These are phyloP conservation scores for Climacium dendroides DNA, from an alignment of 225 moss, liverwort and hornwort species.

Conservation along the genomic window DNA sequence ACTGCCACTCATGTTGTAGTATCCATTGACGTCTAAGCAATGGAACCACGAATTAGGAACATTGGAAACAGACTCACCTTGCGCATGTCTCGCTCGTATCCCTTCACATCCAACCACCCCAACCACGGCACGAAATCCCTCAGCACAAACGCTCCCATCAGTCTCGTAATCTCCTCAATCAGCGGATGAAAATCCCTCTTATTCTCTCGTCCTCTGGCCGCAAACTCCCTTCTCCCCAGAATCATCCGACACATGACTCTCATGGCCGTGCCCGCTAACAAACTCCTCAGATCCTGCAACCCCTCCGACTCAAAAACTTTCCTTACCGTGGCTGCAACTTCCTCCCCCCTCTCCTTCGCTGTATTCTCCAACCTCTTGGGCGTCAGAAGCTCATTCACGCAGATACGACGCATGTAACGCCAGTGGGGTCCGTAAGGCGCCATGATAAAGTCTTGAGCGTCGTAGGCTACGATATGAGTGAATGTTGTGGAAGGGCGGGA, in stretches of 20 bases:
- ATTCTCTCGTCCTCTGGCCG: not conserved
- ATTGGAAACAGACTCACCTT: not conserved
- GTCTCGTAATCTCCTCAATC: slow-evolving; percentile 3
- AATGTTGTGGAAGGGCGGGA: slow-evolving; percentile 20
- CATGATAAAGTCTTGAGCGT: slow-evolving; percentile 27
- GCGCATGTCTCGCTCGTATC: slow-evolving; percentile 35
- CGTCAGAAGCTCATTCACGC: slow-evolving; percentile 33
- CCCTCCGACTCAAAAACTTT: not conserved
- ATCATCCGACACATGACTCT: slow-evolving; percentile 33
- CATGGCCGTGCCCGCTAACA: slow-evolving; percentile 7
- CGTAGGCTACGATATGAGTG: slow-evolving; percentile 11
- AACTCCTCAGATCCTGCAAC: not conserved
- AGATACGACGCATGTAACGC: slow-evolving; percentile 32
- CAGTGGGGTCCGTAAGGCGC: slow-evolving; percentile 37
- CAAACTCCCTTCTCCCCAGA: slow-evolving; percentile 9
- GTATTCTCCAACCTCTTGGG: slow-evolving; percentile 20
- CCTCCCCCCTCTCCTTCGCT: slow-evolving; percentile 1
- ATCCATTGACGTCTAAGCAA: not conserved
- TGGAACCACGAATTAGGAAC: not conserved
- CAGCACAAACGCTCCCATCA: slow-evolving; percentile 28
- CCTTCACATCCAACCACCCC: slow-evolving; percentile 26
- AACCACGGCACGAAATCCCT: slow-evolving; percentile 27
- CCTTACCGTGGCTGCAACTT: not conserved
- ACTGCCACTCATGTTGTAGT: not conserved
- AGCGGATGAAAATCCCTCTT: slow-evolving; percentile 12